A percentile compares a stretch with the other conserved stretches of the same genome.
Evolutionary conservation across 1,139 yeast species (phyloP).

Genomic region (Debaryomyces nepalensis): DNA sequence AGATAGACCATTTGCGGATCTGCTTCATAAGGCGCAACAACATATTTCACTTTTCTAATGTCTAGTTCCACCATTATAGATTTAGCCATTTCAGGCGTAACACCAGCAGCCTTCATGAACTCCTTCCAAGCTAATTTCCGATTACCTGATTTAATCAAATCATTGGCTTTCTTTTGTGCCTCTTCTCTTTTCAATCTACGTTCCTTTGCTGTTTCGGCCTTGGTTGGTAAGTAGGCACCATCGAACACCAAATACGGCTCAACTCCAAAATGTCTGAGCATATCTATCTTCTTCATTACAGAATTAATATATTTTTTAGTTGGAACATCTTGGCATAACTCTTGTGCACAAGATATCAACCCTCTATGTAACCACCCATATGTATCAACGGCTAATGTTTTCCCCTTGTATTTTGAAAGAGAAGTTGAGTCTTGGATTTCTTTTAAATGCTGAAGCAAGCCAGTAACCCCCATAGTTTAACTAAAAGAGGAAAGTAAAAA

Average conservation of each 20-base stretch:
- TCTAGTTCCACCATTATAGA: conserved; percentile 77
- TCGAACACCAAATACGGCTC: conserved; percentile 92
- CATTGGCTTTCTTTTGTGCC: conserved; percentile 61
- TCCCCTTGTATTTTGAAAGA: conserved; percentile 67
- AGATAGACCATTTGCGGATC: conserved; percentile 95
- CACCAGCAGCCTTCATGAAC: conserved; percentile 80
- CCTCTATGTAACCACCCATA: conserved; percentile 97
- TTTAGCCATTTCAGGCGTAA: conserved; percentile 91
- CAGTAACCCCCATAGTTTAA: conserved; percentile 71
- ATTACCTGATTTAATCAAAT: conserved; percentile 56
- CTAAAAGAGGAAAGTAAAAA: background rate
- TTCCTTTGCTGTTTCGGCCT: conserved; percentile 71
- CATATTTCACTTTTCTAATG: conserved; percentile 60
- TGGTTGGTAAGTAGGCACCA: conserved; percentile 85
- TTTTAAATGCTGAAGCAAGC: conserved; percentile 74
- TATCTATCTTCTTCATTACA: conserved; percentile 62
- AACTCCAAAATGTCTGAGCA: conserved; percentile 71
- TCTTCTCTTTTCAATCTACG: conserved; percentile 60
- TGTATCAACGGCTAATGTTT: conserved; percentile 88
- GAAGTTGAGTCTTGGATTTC: conserved; percentile 67
- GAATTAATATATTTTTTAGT: conserved; percentile 69
- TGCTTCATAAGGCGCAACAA: conserved; percentile 98
- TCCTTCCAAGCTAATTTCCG: conserved; percentile 63
- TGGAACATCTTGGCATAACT: conserved; percentile 71
- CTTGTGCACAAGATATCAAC: conserved; percentile 81